phyloP scores from a whole-genome alignment of 202 grass and related monocot genomes.

The Schoenoplectus tabernaemontani region DNA sequence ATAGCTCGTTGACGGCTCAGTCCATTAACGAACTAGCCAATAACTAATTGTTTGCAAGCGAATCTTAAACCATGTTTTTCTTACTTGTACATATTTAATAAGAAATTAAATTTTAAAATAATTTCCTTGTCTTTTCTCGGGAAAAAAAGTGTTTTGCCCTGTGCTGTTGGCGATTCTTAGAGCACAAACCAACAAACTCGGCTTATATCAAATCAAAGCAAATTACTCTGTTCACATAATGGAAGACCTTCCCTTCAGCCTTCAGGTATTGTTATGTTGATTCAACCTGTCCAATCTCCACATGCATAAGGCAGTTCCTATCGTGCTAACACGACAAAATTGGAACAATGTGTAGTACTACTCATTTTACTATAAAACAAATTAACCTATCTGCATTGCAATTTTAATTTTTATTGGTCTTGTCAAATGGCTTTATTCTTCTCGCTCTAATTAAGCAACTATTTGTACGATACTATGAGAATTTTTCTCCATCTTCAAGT shows the following conservation, averaged over 20 bases:
- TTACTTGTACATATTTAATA: no score
- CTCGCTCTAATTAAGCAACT: neutral
- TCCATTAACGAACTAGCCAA: no score
- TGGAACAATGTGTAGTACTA: neutral
- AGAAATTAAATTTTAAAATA: no score
- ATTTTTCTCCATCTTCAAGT: neutral
- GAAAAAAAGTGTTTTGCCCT: neutral
- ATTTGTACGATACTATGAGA: neutral
- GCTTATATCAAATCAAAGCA: neutral
- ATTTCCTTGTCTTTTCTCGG: neutral
- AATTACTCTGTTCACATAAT: neutral
- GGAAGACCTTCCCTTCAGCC: no score
- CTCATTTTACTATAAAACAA: neutral
- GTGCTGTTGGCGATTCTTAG: neutral
- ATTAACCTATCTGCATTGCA: no score
- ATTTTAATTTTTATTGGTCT: neutral
- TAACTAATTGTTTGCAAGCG: no score
- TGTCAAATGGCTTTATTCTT: neutral
- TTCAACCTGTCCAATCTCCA: neutral
- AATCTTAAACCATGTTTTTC: no score
- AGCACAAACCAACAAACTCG: neutral
- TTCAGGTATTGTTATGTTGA: neutral
- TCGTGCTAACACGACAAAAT: neutral
- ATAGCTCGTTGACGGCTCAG: no score
- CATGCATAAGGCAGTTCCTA: no score